Evolutionary conservation across 2,329 filamentous ascomycete genomes (phyloP).

Genomic region (Aspergillus sp.): DNA sequence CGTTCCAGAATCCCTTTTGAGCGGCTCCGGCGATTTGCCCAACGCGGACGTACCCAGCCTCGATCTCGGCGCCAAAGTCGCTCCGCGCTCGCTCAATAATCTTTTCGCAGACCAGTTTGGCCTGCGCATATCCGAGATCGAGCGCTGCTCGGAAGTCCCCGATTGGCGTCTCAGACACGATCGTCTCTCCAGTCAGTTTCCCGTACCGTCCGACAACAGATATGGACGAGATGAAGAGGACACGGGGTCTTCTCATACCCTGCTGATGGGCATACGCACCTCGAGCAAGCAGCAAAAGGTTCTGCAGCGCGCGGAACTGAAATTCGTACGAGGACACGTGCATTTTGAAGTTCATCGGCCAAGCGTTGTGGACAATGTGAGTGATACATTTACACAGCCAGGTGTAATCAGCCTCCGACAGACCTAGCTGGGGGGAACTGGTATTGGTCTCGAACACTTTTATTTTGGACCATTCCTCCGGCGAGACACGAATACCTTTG

Average conservation of each 20-base stretch:
- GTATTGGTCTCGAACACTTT: slow-evolving; percentile 56
- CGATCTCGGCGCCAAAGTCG: neutral
- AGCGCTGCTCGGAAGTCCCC: neutral
- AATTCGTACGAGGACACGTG: slow-evolving; percentile 25
- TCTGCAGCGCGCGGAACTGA: slow-evolving; percentile 52
- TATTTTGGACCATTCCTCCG: slow-evolving; percentile 39
- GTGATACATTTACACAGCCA: slow-evolving; percentile 43
- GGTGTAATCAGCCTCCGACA: slow-evolving; percentile 46
- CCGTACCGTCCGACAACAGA: neutral
- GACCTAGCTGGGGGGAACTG: slow-evolving; percentile 54
- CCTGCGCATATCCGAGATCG: neutral
- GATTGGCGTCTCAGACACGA: neutral
- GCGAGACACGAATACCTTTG: slow-evolving; percentile 29
- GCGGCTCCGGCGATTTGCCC: neutral
- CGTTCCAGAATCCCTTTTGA: neutral
- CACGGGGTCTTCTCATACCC: neutral
- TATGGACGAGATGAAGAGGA: neutral
- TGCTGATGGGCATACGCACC: neutral
- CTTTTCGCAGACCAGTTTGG: neutral
- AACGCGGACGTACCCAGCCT: neutral
- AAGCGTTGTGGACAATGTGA: slow-evolving; percentile 47
- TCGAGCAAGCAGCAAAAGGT: slow-evolving; percentile 43
- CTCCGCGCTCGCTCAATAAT: neutral
- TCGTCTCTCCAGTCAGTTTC: neutral
- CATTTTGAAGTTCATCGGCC: slow-evolving; percentile 32